Base-by-base conservation (phyloP, 495 filamentous ascomycete genomes). In the Pyrenula aspistea region DNA sequence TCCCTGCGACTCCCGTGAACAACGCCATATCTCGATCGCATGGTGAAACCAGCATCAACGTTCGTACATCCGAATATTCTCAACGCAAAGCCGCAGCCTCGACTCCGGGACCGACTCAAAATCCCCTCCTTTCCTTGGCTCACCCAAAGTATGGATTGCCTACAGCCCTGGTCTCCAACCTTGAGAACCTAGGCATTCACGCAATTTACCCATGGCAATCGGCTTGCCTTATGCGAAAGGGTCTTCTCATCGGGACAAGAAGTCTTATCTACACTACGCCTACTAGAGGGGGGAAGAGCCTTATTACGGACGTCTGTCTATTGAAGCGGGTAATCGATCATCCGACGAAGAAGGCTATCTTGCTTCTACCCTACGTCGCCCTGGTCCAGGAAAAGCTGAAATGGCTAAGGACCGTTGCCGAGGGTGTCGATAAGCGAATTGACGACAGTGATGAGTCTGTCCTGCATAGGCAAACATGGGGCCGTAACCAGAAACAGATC, bases 251-350 rank as follows among this genome's bases (percentile, higher is more conserved):
- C 11, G 87, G 87, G 20, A 71, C 82, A 52, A 78, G 74, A 50
- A 89, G 90, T 59, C 67, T 93, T 19, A 84, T 92, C 31, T 92
- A 93, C 64, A 87, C 84, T 10, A 88, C 88, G n/a, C 88, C 88
- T 10, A 91, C 88, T 0, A 88, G 88, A 2, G 88, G 86, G 36
- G 88, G 88, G 23, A 20, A 92, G 91, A 68, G 88, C 85, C 19
- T 91, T 12, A 84, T 89, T 49, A 85, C 85, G 31, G 86, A 90
- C 67, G 71, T 91, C 2, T 68, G 91, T 22, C 83, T 89, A 79
- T 70, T 91, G 49, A 88, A 85, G 63, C 77, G 78, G 52, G 75
- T 93, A 10, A 72, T 91, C 25, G 80, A 83, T 36, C 77, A 84
- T 50, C 77, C 80, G 1, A 70, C 74, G 12, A 76, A 78, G 55